These are phyloP conservation scores for Aplosporella prunicola DNA, from an alignment of 2,329 filamentous ascomycete genomes.

Conservation along the genomic window DNA sequence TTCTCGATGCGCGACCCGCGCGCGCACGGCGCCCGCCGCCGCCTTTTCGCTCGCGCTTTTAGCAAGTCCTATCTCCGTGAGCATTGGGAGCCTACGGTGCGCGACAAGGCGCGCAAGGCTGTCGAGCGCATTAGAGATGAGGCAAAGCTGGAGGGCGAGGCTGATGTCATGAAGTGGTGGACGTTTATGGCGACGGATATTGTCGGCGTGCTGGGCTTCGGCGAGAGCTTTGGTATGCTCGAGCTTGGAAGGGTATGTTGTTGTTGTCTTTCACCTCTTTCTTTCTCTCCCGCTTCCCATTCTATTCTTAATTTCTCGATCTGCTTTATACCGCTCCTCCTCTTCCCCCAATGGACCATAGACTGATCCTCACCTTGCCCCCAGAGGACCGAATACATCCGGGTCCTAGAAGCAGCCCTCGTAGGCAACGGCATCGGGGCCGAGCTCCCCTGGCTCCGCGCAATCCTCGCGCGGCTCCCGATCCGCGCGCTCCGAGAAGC, in stretches of 20 bases:
- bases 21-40: slow-evolving; percentile 26
- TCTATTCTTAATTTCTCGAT: no score
- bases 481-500: slow-evolving; percentile 14
- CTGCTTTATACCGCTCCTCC: no score
- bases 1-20: slow-evolving; percentile 31
- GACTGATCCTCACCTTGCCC: neutral
- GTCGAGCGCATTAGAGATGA: slow-evolving; percentile 23
- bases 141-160: slow-evolving; percentile 15
- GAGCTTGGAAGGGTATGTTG: slow-evolving; percentile 24
- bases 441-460: slow-evolving; percentile 22
- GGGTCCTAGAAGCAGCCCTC: slow-evolving; percentile 19
- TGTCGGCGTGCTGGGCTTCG: slow-evolving; percentile 29
- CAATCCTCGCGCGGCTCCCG: slow-evolving; percentile 17
- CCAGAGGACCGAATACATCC: slow-evolving; percentile 19
- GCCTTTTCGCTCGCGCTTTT: slow-evolving; percentile 28
- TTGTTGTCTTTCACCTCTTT: neutral
- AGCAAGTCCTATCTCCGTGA: slow-evolving; percentile 25
- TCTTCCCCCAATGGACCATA: no score
- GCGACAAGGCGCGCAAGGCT: slow-evolving; percentile 23
- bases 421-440: slow-evolving; percentile 23
- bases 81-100: slow-evolving; percentile 29
- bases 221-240: slow-evolving; percentile 31
- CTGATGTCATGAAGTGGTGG: slow-evolving; percentile 30
- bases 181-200: slow-evolving; percentile 34
- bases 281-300: no score